A percentile compares a stretch with the other conserved stretches of the same genome.
Conservation (phyloP, 805 yeast genomes). For the Suhomyces pyralidae region DNA sequence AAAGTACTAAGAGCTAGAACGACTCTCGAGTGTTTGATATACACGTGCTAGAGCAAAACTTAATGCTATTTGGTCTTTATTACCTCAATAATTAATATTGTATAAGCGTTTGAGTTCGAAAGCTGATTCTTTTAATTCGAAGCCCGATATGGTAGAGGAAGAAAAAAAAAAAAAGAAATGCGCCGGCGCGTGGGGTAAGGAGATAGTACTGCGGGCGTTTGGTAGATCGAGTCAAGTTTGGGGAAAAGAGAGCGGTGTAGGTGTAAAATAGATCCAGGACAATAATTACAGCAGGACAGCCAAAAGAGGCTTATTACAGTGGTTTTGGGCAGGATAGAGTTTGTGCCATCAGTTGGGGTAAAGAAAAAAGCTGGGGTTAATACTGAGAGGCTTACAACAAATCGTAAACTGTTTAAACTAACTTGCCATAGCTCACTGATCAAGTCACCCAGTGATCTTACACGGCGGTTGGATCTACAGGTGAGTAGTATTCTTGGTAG, state of each 20-base stretch:
- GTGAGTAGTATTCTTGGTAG: neutral
- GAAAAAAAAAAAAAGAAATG: constrained; percentile 1
- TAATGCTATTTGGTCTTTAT: neutral
- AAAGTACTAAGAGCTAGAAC: neutral
- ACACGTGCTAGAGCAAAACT: neutral
- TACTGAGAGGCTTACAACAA: neutral
- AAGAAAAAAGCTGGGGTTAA: neutral
- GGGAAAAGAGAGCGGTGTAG: neutral
- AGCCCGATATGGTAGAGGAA: neutral
- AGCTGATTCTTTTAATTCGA: neutral
- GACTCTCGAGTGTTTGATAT: neutral
- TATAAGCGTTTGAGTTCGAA: neutral
- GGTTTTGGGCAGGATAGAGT: neutral
- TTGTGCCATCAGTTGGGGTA: neutral
- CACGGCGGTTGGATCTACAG: neutral
- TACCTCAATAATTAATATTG: neutral
- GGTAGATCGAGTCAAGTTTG: neutral
- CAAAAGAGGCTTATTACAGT: neutral
- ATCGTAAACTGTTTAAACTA: too few species aligned
- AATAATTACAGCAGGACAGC: neutral
- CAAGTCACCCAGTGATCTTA: neutral
- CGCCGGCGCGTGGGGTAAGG: constrained; percentile 1
- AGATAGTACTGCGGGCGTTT: neutral
- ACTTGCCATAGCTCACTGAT: too few species aligned
- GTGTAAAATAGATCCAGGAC: neutral